A percentile compares a stretch with the other conserved stretches of the same genome.
Conservation (phyloP, 2,329 filamentous ascomycete genomes). For the Dactylellina leptospora region DNA sequence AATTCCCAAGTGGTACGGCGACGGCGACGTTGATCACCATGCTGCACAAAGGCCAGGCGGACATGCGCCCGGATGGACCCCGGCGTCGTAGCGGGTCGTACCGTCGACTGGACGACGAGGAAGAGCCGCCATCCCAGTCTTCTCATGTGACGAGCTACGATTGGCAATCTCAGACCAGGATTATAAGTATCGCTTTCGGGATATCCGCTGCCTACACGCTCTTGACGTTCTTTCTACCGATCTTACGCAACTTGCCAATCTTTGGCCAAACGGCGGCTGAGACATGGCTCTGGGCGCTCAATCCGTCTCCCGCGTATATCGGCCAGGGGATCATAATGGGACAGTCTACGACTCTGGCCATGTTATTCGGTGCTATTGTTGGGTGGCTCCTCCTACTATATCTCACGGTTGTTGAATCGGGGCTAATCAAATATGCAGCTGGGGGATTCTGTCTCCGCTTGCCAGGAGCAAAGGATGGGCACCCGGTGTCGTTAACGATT, state of each 20-base stretch:
- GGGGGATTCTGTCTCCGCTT: conserved; percentile 87
- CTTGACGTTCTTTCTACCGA: conserved; percentile 86
- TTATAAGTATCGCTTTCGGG: conserved; percentile 69
- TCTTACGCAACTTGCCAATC: conserved; percentile 84
- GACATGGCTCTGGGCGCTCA: conserved; percentile 93
- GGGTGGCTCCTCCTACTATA: conserved; percentile 59
- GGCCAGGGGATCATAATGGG: conserved; percentile 99
- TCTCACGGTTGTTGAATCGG: not conserved
- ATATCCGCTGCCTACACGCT: conserved; percentile 74
- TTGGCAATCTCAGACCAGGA: conserved; percentile 71
- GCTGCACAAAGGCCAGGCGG: conserved; percentile 69
- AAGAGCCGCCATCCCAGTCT: conserved; percentile 8
- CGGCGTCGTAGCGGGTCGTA: conserved; percentile 54
- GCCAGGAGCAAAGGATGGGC: conserved; percentile 90
- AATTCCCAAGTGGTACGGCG: conserved; percentile 94
- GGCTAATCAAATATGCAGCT: conserved; percentile 63
- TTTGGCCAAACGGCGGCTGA: conserved; percentile 78
- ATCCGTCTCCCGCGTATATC: conserved; percentile 95
- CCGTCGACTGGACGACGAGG: conserved; percentile 33
- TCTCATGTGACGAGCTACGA: conserved; percentile 61
- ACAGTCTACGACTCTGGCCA: conserved; percentile 90
- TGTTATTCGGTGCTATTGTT: conserved; percentile 86
- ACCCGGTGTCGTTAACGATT: conserved; percentile 82
- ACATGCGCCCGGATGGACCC: conserved; percentile 56
- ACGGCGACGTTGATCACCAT: conserved; percentile 93